Conservation (phyloP, 2,329 filamentous ascomycete species). For the Diaporthe citri region DNA sequence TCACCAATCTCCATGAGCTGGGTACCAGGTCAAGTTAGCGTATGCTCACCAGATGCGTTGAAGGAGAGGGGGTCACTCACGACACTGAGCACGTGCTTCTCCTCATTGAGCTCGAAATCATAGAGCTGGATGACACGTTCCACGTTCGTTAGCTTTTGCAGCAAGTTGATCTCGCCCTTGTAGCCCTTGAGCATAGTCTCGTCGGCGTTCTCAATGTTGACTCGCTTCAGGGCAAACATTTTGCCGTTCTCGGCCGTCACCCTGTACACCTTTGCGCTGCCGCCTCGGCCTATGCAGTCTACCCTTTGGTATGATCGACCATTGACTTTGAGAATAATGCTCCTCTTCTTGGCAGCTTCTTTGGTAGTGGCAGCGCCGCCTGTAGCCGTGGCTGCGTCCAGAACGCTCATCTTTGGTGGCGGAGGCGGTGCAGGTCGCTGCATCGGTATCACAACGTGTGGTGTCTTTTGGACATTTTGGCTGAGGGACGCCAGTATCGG, state of each 20-base stretch:
- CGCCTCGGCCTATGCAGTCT: slow-evolving; percentile 91
- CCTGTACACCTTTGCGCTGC: slow-evolving; percentile 93
- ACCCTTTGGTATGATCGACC: slow-evolving; percentile 91
- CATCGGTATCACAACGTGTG: slow-evolving; percentile 50
- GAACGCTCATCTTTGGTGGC: slow-evolving; percentile 94
- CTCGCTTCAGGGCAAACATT: slow-evolving; percentile 93
- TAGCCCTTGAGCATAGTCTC: slow-evolving; percentile 86
- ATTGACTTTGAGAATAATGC: slow-evolving; percentile 89
- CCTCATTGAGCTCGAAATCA: slow-evolving; percentile 93
- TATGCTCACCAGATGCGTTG: slow-evolving; percentile 24
- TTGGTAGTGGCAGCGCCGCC: slow-evolving; percentile 83
- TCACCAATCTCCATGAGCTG: slow-evolving; percentile 98
- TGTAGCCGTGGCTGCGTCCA: slow-evolving; percentile 89
- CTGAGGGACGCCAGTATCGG: slow-evolving; percentile 67
- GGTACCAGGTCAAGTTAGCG: neutral
- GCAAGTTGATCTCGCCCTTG: slow-evolving; percentile 94
- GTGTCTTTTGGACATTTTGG: slow-evolving; percentile 69
- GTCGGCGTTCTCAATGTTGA: slow-evolving; percentile 91
- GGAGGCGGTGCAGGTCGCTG: slow-evolving; percentile 77
- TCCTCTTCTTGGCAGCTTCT: slow-evolving; percentile 76
- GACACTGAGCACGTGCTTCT: slow-evolving; percentile 89
- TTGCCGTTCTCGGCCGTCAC: slow-evolving; percentile 98
- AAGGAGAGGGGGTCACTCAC: slow-evolving; percentile 61
- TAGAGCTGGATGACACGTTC: slow-evolving; percentile 91
- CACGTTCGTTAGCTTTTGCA: slow-evolving; percentile 84